Evolutionary conservation across 2,329 filamentous ascomycete species (phyloP).

Genomic region (Keithomyces neogunnii): DNA sequence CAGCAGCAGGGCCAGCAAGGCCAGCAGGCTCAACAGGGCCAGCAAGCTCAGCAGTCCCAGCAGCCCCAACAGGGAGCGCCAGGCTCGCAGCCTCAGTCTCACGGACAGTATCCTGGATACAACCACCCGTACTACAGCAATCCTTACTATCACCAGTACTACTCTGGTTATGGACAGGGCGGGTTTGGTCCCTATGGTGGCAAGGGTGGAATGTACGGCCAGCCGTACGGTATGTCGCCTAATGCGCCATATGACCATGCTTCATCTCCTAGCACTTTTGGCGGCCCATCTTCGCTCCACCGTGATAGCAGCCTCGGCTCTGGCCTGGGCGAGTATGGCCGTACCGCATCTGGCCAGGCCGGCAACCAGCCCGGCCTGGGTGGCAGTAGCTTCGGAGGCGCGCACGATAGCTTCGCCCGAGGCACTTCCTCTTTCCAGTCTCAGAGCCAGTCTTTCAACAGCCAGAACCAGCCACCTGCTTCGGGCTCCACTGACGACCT

Average conservation of each 20-base stretch:
- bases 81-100: conserved; percentile 34
- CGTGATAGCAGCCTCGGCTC: conserved; percentile 41
- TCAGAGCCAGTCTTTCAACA: conserved; percentile 46
- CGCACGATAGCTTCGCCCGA: conserved; percentile 48
- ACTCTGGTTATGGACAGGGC: conserved; percentile 44
- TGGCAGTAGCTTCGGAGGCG: conserved; percentile 41
- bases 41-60: conserved; percentile 33
- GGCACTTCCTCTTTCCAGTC: conserved; percentile 45
- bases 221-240: conserved; percentile 48
- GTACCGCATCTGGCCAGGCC: conserved; percentile 40
- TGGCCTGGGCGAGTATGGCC: conserved; percentile 46
- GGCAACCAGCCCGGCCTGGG: conserved; percentile 41
- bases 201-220: conserved; percentile 47
- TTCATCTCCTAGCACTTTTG: conserved; percentile 47
- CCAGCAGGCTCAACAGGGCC: conserved; percentile 32
- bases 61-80: conserved; percentile 27
- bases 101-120: conserved; percentile 43
- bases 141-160: conserved; percentile 56
- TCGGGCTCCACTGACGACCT: conserved; percentile 41
- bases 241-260: conserved; percentile 49
- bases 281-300: conserved; percentile 41
- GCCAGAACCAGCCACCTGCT: conserved; percentile 36
- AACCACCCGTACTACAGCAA: conserved; percentile 53
- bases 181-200: conserved; percentile 44
- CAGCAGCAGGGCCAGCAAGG: conserved; percentile 34